A percentile compares a stretch with the other conserved stretches of the same genome.
Conservation (phyloP, 2,329 filamentous ascomycete species). For the Clonostachys chloroleuca region DNA sequence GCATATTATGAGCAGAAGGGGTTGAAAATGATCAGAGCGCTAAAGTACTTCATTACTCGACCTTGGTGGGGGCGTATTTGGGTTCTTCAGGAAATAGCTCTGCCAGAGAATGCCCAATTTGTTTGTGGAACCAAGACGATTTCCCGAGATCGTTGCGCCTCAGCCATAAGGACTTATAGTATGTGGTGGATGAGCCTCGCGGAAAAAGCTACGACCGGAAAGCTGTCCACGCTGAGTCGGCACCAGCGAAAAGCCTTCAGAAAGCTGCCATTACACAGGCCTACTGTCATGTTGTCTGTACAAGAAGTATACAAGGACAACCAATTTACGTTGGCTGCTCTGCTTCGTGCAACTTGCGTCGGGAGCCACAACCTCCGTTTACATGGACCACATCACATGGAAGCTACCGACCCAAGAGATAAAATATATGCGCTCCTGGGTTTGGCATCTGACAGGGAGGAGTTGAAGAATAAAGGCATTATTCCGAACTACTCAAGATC, state of each 20-base stretch:
- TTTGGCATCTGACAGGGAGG: too few relatives aligned
- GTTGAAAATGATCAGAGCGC: too few relatives aligned
- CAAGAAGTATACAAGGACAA: slow-evolving; percentile 14
- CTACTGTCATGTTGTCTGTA: slow-evolving; percentile 23
- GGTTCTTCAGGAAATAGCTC: too few relatives aligned
- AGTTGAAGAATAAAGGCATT: too few relatives aligned
- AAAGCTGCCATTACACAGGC: slow-evolving; percentile 22
- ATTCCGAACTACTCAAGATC: too few relatives aligned
- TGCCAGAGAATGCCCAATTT: too few relatives aligned
- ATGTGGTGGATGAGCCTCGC: slow-evolving; percentile 11
- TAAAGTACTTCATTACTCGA: too few relatives aligned
- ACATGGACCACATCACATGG: slow-evolving; percentile 24
- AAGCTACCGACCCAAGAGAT: slow-evolving; percentile 22
- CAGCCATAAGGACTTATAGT: too few relatives aligned
- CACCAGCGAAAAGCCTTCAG: slow-evolving; percentile 20
- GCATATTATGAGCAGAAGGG: too few relatives aligned
- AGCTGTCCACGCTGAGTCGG: slow-evolving; percentile 17
- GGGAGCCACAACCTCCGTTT: slow-evolving; percentile 26
- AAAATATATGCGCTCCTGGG: slow-evolving; percentile 28
- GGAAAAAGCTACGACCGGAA: slow-evolving; percentile 20
- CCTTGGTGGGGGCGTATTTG: too few relatives aligned
- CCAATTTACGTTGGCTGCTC: slow-evolving; percentile 5
- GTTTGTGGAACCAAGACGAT: too few relatives aligned
- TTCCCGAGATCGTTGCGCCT: too few relatives aligned
- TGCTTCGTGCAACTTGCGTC: slow-evolving; percentile 5